Percentiles rank a stretch among this genome's conserved stretches.
Evolutionary conservation across 768 basidiomycete species (phyloP).

Genomic region (Vishniacozyma victoriae): DNA sequence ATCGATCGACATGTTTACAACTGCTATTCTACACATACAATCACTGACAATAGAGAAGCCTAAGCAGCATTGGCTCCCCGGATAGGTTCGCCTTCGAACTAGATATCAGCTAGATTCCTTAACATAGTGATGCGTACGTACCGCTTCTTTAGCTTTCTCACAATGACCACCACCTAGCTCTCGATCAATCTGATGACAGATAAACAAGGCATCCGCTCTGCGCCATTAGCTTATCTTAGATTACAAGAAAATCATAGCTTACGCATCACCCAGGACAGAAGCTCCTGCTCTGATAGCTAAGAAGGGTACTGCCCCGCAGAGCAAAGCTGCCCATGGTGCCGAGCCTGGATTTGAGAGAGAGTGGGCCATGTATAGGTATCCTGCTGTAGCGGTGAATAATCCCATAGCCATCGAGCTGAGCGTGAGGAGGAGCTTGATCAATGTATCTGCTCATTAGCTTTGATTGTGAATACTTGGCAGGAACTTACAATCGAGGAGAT

Average conservation of each 20-base stretch:
- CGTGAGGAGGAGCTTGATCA: slow-evolving; percentile 61
- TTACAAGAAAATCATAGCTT: slow-evolving; percentile 34
- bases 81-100: slow-evolving; percentile 20
- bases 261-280: slow-evolving; percentile 72
- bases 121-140: slow-evolving; percentile 41
- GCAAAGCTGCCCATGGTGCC: slow-evolving; percentile 66
- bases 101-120: neutral
- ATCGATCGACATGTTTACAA: too few relatives aligned
- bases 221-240: neutral
- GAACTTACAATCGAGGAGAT: slow-evolving; percentile 47
- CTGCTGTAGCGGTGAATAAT: slow-evolving; percentile 70
- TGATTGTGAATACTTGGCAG: slow-evolving; percentile 18
- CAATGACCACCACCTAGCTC: slow-evolving; percentile 54
- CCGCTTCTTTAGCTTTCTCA: slow-evolving; percentile 57
- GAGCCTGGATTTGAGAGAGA: slow-evolving; percentile 63
- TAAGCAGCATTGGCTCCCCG: too few relatives aligned
- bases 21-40: too few relatives aligned
- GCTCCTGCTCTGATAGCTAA: slow-evolving; percentile 77
- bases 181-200: slow-evolving; percentile 64
- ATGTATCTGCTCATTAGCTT: slow-evolving; percentile 55
- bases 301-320: slow-evolving; percentile 73
- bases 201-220: slow-evolving; percentile 61
- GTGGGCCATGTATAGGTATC: slow-evolving; percentile 86
- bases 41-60: too few relatives aligned
- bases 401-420: slow-evolving; percentile 70